Percentiles rank a stretch among this genome's conserved stretches.
phyloP scores from a whole-genome alignment of 768 basidiomycete genomes.

The Amanita muscaria region DNA sequence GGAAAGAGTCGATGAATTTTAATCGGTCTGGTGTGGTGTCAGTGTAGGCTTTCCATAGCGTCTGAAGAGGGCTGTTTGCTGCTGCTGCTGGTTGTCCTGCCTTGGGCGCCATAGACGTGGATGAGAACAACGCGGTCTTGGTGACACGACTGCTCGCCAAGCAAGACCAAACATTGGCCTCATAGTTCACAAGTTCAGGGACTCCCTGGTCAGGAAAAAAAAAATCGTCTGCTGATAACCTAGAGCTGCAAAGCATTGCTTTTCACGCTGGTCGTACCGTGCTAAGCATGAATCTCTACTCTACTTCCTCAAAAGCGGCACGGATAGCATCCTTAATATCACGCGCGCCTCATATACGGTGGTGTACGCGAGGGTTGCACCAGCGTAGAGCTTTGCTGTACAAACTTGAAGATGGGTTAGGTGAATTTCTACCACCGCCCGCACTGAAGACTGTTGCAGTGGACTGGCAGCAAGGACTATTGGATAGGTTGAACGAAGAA shows the following conservation, averaged over 20 bases:
- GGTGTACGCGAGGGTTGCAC: conserved; percentile 37
- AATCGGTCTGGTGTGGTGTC: conserved; percentile 73
- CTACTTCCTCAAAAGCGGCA: conserved; percentile 17
- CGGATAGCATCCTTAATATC: not conserved
- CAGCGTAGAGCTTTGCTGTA: conserved; percentile 51
- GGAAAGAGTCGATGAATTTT: conserved; percentile 90
- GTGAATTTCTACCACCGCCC: conserved; percentile 67
- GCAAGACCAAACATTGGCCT: conserved; percentile 20
- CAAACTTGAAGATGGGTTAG: conserved; percentile 60
- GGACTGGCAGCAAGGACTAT: conserved; percentile 81
- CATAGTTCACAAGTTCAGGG: conserved; percentile 15
- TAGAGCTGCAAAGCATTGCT: too few species aligned
- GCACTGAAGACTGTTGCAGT: conserved; percentile 64
- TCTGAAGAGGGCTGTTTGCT: conserved; percentile 31
- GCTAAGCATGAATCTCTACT: conserved; percentile 1
- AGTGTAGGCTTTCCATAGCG: conserved; percentile 72
- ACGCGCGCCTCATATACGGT: conserved; percentile 12
- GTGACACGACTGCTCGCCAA: too few species aligned
- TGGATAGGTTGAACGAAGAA: conserved; percentile 69
- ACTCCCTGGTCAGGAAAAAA: conserved; percentile 10
- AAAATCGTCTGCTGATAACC: conserved; percentile 7
- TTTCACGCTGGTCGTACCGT: not conserved
- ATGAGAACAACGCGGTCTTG: too few species aligned
- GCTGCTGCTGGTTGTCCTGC: conserved; percentile 20
- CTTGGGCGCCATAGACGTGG: conserved; percentile 27